A percentile compares a stretch with the other conserved stretches of the same genome.
Evolutionary conservation across 768 basidiomycete genomes (phyloP).

Genomic region (Lactarius pseudohatsudake): DNA sequence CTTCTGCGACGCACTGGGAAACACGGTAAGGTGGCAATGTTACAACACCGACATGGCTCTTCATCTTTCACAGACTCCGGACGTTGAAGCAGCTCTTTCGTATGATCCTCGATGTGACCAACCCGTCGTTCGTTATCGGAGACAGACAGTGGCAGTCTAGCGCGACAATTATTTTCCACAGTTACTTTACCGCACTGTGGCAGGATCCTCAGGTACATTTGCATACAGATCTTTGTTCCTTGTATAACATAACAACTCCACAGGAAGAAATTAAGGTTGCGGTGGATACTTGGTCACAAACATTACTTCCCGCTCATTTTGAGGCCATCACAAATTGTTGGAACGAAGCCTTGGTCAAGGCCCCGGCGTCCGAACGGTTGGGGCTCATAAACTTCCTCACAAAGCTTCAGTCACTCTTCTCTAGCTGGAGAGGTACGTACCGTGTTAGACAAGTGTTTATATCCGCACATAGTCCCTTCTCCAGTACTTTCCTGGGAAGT

Average conservation of each 20-base stretch:
- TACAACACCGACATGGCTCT: slow-evolving; percentile 7
- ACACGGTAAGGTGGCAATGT: slow-evolving; percentile 44
- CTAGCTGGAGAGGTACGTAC: slow-evolving; percentile 59
- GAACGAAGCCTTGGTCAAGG: slow-evolving; percentile 57
- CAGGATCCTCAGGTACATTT: slow-evolving; percentile 53
- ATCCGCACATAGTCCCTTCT: background rate
- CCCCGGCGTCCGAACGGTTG: slow-evolving; percentile 56
- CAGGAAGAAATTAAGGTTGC: slow-evolving; percentile 70
- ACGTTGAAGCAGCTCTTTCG: slow-evolving; percentile 59
- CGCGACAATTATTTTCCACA: slow-evolving; percentile 55
- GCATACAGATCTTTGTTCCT: background rate
- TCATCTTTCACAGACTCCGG: slow-evolving; percentile 43
- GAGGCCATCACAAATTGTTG: slow-evolving; percentile 66
- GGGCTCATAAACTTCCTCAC: slow-evolving; percentile 62
- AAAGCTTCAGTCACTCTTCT: slow-evolving; percentile 67
- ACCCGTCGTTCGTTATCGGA: slow-evolving; percentile 58
- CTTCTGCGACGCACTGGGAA: slow-evolving; percentile 45
- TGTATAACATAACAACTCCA: background rate
- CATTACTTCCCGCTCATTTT: slow-evolving; percentile 64
- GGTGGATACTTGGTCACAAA: slow-evolving; percentile 56
- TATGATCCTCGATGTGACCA: slow-evolving; percentile 64
- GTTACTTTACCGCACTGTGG: slow-evolving; percentile 66
- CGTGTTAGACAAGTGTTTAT: background rate
- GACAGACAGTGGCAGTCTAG: slow-evolving; percentile 68
- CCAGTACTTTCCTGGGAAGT: slow-evolving; percentile 66